Base-by-base conservation (phyloP, 2,329 filamentous ascomycete genomes). In the Colletotrichum navitas region DNA sequence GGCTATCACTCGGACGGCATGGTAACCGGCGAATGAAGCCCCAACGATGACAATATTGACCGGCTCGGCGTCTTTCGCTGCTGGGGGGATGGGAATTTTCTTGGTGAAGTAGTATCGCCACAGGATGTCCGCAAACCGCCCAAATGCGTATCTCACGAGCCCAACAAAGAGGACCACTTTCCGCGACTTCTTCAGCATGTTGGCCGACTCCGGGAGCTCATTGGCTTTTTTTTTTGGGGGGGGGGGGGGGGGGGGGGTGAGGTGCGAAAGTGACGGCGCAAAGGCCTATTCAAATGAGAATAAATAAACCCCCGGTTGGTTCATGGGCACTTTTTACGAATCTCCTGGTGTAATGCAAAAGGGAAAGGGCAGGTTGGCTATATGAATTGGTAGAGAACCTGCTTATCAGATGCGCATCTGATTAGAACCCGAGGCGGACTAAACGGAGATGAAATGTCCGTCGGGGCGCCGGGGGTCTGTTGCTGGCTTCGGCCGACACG, bases 1-100 rank as follows among this genome's bases (percentile, higher is more conserved):
- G n/a, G 84, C 81, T 5, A 91, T 82, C 12, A 82, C 79, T n/a
- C 81, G 81, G 0, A 84, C 84, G 7, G 84, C 82, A 55, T 85
- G 82, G 71, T 84, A 84, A 2, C 89, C 89, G 0, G 87, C 87
- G 75, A 89, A 90, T 0, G 87, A 89, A 60, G 85, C 88, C 43
- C 88, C 89, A 34, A 91, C 76, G 11, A 90, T 81, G 70, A 90
- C 83, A 52, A 91, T 84, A 68, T 86, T 89, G 59, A 81, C 78
- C 47, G 80, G 75, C 0, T 74, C 69, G 14, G 68, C 63, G 1
- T 74, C 51, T 8, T 75, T 74, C 3, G 71, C 74, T 47, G n/a
- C n/a, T 16, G 36, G 21, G 18, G 49, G 68, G 47, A 68, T 59
- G 29, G 68, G 54, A 21, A 73, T 62, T 29, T 74, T 66, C 43